These are phyloP conservation scores for Aureobasidium sp. DNA, from an alignment of 2,329 filamentous ascomycete species.

Conservation along the genomic window DNA sequence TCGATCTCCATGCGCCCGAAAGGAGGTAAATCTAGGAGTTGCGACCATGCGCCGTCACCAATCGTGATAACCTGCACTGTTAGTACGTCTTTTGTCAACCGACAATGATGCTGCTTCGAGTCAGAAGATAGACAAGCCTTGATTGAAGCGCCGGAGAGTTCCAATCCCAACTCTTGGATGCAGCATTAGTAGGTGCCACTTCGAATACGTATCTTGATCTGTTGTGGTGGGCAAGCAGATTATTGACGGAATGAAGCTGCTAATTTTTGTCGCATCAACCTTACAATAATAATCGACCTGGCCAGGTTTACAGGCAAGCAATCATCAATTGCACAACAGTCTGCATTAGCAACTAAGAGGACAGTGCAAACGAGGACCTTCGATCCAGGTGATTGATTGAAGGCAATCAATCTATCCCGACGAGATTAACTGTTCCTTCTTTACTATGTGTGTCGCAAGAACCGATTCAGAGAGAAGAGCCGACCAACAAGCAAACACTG, in stretches of 20 bases:
- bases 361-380: neutral
- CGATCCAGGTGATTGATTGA: neutral
- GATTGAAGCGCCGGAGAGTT: neutral
- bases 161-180: neutral
- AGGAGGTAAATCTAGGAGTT: neutral
- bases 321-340: neutral
- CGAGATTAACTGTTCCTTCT: neutral
- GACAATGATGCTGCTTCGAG: neutral
- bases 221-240: neutral
- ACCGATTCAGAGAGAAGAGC: neutral
- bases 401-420: neutral
- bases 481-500: neutral
- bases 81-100: neutral
- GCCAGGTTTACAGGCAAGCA: neutral
- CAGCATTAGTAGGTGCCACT: too few relatives aligned
- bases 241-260: neutral
- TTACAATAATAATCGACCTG: neutral
- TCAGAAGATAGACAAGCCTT: neutral
- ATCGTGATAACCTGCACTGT: neutral
- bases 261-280: neutral
- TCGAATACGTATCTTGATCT: too few relatives aligned
- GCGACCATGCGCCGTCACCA: too few relatives aligned
- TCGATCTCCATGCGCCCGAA: constrained; percentile 2
- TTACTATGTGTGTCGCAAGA: neutral
- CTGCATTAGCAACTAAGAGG: neutral